Conservation (phyloP, 495 filamentous ascomycete genomes). For the Neurospora tetrasperma region DNA sequence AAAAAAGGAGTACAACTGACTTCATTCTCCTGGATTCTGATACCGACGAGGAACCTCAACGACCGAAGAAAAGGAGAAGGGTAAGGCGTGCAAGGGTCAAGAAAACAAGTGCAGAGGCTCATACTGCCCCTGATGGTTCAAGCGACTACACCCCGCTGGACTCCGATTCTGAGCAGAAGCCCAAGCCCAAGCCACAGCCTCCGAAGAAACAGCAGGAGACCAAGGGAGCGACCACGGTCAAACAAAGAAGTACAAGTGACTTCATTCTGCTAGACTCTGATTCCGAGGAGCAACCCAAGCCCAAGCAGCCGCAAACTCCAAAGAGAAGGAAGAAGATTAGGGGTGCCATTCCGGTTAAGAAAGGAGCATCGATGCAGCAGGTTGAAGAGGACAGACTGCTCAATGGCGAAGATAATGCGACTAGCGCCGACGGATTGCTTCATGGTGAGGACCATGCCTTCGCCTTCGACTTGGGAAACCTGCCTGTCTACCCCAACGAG, state of each 20-base stretch:
- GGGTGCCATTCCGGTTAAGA: not conserved
- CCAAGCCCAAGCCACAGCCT: not conserved
- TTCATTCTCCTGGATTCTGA: no score
- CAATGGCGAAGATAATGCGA: not conserved
- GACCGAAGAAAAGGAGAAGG: no score
- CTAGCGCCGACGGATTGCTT: no score
- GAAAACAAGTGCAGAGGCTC: no score
- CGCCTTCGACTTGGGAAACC: not conserved
- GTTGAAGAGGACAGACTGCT: not conserved
- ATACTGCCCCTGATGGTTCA: no score
- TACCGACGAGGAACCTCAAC: no score
- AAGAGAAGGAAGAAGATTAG: not conserved
- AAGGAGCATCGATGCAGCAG: not conserved
- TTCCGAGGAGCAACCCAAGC: not conserved
- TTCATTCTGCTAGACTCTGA: not conserved
- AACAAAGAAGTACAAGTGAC: not conserved
- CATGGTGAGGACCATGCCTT: not conserved
- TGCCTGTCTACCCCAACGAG: not conserved
- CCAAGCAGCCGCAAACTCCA: not conserved
- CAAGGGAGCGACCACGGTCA: no score
- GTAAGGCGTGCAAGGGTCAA: no score
- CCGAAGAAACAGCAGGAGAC: not conserved
- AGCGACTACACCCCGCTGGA: not conserved
- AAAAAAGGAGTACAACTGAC: no score
- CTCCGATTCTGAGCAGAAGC: not conserved